These are phyloP conservation scores for Ophiostoma perfectum DNA, from an alignment of 2,329 filamentous ascomycete species.

Conservation along the genomic window DNA sequence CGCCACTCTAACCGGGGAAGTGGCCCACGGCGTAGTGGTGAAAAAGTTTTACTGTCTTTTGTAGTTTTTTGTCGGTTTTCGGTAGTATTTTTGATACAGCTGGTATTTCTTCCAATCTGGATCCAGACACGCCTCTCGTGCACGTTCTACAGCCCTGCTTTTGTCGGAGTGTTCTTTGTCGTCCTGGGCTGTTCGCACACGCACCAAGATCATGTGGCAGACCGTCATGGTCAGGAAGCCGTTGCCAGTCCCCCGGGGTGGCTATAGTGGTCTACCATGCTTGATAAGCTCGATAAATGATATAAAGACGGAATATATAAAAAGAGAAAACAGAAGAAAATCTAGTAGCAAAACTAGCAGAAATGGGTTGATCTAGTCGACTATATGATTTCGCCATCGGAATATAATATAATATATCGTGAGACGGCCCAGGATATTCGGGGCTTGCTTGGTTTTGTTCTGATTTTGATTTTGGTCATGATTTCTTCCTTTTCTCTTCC, in stretches of 20 bases:
- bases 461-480: no score
- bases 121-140: constrained; percentile 6
- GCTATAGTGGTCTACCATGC: neutral
- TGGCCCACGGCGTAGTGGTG: neutral
- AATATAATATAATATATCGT: constrained; percentile 3
- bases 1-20: constrained; percentile 3
- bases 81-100: no score
- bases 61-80: neutral
- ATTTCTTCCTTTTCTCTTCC: neutral
- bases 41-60: neutral
- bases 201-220: neutral
- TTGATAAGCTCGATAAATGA: neutral
- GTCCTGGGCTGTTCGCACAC: neutral
- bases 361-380: neutral
- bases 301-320: neutral
- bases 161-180: neutral
- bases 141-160: neutral
- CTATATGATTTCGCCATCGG: neutral
- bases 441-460: neutral
- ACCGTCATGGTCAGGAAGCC: constrained; percentile 6
- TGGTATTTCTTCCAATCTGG: no score
- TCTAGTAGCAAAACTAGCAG: neutral
- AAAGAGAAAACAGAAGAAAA: neutral
- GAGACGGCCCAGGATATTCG: neutral
- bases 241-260: constrained; percentile 11